phyloP scores from a whole-genome alignment of 2,329 filamentous ascomycete genomes.

The Fusarium torreyae region DNA sequence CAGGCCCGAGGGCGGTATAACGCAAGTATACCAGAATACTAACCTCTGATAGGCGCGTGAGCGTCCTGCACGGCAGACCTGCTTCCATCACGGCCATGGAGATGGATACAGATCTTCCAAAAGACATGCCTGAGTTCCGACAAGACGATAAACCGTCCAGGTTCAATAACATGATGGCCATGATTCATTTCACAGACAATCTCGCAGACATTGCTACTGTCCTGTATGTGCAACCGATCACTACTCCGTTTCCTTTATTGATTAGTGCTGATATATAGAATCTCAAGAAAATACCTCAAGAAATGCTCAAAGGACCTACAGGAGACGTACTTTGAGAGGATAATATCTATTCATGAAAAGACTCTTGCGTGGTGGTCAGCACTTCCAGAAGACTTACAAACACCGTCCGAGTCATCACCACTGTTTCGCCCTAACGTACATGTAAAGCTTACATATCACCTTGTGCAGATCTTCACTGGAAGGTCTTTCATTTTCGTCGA shows the following conservation, averaged over 20 bases:
- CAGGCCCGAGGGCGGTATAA: too few relatives aligned
- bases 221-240: not conserved
- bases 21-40: not conserved
- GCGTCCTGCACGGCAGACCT: not conserved
- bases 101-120: conserved; percentile 2
- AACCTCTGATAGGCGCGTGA: not conserved
- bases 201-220: conserved; percentile 1
- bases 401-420: too few relatives aligned
- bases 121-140: not conserved
- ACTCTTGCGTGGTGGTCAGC: too few relatives aligned
- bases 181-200: not conserved
- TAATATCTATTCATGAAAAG: too few relatives aligned
- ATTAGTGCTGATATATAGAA: not conserved
- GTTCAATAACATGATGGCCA: not conserved
- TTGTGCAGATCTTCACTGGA: too few relatives aligned
- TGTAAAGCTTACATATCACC: too few relatives aligned
- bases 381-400: too few relatives aligned
- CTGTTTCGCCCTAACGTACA: too few relatives aligned
- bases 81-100: conserved; percentile 7
- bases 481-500: too few relatives aligned
- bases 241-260: not conserved
- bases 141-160: not conserved
- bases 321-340: too few relatives aligned
- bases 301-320: not conserved
- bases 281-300: not conserved